Evolutionary conservation across 805 yeast genomes (phyloP), one percentile per base, ranked within the genome.

Genomic region (Lachancea sp.): DNA sequence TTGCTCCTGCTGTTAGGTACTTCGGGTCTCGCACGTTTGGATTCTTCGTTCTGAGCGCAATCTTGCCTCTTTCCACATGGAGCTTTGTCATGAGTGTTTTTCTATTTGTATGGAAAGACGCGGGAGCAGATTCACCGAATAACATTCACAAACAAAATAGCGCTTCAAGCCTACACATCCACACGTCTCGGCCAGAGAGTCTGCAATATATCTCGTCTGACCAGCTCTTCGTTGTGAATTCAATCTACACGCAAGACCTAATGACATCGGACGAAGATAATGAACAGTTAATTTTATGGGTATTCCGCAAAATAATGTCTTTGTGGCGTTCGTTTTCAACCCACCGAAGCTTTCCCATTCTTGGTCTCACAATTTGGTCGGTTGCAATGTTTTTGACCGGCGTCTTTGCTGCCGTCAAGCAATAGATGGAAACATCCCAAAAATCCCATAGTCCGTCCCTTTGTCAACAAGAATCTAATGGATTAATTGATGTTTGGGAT

Each of bases 11-110:
- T 2, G 58, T 62, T 5, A 64, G 58, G 37, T 59, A 51, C 38
- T 65, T 56, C 45, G 70, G 65, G 16, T 53, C 58, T 32, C 60
- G 55, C 44, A 49, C 57, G 2, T 49, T 67, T 32, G 18, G 43
- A 12, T 33, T 45, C 17, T 68, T 65, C 42, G 31, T 61, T 12
- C n/a, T 62, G 4, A 45, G 47, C 17, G 45, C 64, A 1, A 51
- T 67, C 9, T 5, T 58, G 2, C 70, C 71, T 5, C 50, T 64
- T 25, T 56, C 58, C 6, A 11, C 40, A 0, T 8, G 51, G 1
- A 51, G 59, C 36, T 49, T 55, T 17, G 4, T 49, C 1, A 28
- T 49, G 29, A 46, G 49, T 45, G 29, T 53, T 8, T 11, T 49
- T 35, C 32, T 57, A 15, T 55, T 43, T 38, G 40, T 50, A 34